Evolutionary conservation across 192 early-diverging fungal species (phyloP).

Genomic region (Backusella tarrabulga): DNA sequence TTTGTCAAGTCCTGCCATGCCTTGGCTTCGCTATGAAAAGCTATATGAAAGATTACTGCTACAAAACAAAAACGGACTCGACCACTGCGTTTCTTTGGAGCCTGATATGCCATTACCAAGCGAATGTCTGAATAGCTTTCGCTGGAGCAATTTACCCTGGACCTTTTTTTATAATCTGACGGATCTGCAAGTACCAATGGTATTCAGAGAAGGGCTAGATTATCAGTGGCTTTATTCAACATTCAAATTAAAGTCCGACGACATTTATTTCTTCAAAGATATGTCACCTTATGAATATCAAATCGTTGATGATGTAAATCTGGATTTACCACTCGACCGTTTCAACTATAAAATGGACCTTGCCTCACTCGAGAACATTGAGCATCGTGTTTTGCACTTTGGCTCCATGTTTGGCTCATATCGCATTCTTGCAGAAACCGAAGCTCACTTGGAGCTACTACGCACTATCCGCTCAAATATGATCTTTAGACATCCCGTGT

Average conservation of each 20-base stretch:
- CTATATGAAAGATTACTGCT: slow-evolving; percentile 49
- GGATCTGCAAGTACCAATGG: slow-evolving; percentile 34
- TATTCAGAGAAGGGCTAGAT: slow-evolving; percentile 39
- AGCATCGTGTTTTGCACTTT: slow-evolving; percentile 52
- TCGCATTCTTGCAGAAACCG: slow-evolving; percentile 44
- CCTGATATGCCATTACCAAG: slow-evolving; percentile 41
- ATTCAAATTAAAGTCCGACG: slow-evolving; percentile 42
- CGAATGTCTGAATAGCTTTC: slow-evolving; percentile 54
- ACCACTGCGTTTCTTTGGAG: slow-evolving; percentile 43
- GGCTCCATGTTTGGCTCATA: slow-evolving; percentile 51
- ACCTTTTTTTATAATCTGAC: slow-evolving; percentile 53
- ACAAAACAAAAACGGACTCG: slow-evolving; percentile 53
- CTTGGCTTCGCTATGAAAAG: slow-evolving; percentile 46
- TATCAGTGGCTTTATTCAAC: slow-evolving; percentile 48
- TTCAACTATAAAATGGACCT: slow-evolving; percentile 43
- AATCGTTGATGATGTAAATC: slow-evolving; percentile 44
- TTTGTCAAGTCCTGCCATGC: slow-evolving; percentile 51
- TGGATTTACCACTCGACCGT: slow-evolving; percentile 30
- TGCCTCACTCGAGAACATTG: slow-evolving; percentile 26
- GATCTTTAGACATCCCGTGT: slow-evolving; percentile 45
- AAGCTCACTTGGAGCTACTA: slow-evolving; percentile 36
- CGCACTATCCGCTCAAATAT: slow-evolving; percentile 40
- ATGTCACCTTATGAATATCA: slow-evolving; percentile 53
- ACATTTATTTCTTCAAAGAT: slow-evolving; percentile 48
- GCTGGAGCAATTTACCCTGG: slow-evolving; percentile 56